A percentile compares a stretch with the other conserved stretches of the same genome.
These are phyloP conservation scores for Theobroma cacao DNA, from an alignment of 345 rosid genomes.

Conservation along the genomic window DNA sequence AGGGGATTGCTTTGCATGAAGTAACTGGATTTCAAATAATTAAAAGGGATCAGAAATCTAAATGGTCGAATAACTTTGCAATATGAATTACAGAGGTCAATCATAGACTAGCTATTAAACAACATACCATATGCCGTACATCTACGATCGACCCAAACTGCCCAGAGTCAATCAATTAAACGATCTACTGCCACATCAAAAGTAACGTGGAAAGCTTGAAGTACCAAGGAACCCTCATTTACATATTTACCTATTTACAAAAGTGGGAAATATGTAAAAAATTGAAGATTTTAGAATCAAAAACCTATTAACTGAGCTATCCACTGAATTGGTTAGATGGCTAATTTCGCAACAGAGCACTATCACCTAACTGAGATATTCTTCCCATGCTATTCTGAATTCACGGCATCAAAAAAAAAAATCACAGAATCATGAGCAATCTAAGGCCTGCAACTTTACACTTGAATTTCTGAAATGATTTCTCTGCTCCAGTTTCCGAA, in stretches of 20 bases:
- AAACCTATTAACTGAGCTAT: slow-evolving; percentile 17
- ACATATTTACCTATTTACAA: slow-evolving; percentile 39
- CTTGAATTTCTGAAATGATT: slow-evolving; percentile 2
- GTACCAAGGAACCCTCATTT: slow-evolving; percentile 21
- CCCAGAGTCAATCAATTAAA: neutral
- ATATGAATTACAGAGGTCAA: neutral
- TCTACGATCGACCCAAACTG: neutral
- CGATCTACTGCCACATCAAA: neutral
- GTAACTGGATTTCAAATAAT: too few species aligned
- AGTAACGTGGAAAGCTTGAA: slow-evolving; percentile 3
- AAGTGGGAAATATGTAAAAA: slow-evolving; percentile 11
- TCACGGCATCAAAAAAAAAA: neutral
- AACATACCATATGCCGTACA: neutral
- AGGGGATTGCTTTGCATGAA: too few species aligned
- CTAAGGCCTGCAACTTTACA: slow-evolving; percentile 19
- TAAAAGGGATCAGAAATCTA: too few species aligned
- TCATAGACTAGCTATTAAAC: neutral
- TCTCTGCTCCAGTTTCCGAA: neutral
- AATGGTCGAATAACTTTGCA: neutral
- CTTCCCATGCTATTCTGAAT: neutral
- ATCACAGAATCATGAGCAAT: slow-evolving; percentile 1
- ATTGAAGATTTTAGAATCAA: neutral
- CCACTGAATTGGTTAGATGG: slow-evolving; percentile 33
- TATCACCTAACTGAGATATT: slow-evolving; percentile 9
- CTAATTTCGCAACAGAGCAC: neutral